Evolutionary conservation across 148 eudicot genomes (phyloP).

Genomic region (Chenopodium album): DNA sequence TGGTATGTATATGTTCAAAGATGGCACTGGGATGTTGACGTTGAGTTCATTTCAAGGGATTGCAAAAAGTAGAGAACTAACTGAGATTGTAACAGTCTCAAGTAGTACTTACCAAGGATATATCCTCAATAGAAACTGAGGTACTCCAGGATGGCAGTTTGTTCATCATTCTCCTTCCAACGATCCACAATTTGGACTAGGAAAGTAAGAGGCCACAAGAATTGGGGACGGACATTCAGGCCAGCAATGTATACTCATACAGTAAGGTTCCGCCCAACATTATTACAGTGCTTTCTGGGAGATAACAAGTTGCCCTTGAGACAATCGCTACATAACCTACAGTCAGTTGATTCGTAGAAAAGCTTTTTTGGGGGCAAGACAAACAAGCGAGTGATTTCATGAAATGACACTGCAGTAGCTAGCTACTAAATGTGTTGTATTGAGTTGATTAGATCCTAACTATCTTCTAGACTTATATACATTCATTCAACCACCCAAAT

Average conservation of each 20-base stretch:
- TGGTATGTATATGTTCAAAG: not conserved
- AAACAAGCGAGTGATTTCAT: not conserved
- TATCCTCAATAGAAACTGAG: not conserved
- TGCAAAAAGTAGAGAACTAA: not conserved
- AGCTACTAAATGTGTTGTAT: not conserved
- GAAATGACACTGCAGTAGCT: not conserved
- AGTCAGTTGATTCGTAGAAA: not conserved
- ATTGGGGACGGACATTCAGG: not conserved
- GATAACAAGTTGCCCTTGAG: not conserved
- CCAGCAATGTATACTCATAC: not conserved
- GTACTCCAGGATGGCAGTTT: not conserved
- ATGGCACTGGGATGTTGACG: not conserved
- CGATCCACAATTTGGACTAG: not conserved
- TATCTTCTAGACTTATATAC: not conserved
- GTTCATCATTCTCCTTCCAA: not conserved
- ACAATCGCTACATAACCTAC: constrained; percentile 6
- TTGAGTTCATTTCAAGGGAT: not conserved
- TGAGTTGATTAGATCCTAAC: not conserved
- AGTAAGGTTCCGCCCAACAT: not conserved
- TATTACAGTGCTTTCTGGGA: not conserved
- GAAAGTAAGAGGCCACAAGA: not conserved
- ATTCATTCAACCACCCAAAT: constrained; percentile 7
- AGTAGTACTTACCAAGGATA: too few relatives aligned
- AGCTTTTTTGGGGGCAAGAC: not conserved
- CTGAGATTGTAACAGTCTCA: too few relatives aligned